phyloP scores from a whole-genome alignment of 139 green algal species.

The Picochlorum sp. region DNA sequence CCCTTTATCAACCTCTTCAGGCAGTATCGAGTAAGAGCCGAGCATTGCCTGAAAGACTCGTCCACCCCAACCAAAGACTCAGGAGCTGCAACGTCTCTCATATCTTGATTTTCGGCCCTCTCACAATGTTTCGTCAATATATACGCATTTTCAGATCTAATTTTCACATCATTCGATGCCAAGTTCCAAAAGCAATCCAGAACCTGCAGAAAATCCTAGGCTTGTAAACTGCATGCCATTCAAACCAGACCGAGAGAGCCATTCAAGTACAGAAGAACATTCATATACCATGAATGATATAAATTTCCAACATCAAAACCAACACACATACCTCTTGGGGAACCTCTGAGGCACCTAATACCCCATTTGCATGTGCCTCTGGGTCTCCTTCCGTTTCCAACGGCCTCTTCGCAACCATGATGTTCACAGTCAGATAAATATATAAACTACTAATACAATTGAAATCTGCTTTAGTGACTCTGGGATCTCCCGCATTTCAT shows the following conservation, averaged over 20 bases:
- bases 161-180: constrained; percentile 45
- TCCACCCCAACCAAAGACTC: constrained; percentile 15
- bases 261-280: not conserved
- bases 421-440: no score
- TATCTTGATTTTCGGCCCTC: not conserved
- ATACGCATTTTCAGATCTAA: constrained; percentile 7
- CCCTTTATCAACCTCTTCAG: constrained; percentile 60
- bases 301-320: not conserved
- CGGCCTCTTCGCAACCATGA: no score
- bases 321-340: constrained; percentile 32
- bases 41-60: constrained; percentile 41
- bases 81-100: not conserved
- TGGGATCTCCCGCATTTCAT: no score
- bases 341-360: constrained; percentile 49
- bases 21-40: constrained; percentile 48
- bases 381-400: no score
- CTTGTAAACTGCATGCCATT: not conserved
- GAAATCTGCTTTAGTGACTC: no score
- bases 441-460: no score
- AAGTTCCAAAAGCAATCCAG: constrained; percentile 65
- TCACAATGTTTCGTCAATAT: not conserved
- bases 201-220: constrained; percentile 30
- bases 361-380: constrained; percentile 12
- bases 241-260: not conserved
- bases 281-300: not conserved